Conservation (phyloP, 345 rosid genomes). For the Populus ilicifolia region DNA sequence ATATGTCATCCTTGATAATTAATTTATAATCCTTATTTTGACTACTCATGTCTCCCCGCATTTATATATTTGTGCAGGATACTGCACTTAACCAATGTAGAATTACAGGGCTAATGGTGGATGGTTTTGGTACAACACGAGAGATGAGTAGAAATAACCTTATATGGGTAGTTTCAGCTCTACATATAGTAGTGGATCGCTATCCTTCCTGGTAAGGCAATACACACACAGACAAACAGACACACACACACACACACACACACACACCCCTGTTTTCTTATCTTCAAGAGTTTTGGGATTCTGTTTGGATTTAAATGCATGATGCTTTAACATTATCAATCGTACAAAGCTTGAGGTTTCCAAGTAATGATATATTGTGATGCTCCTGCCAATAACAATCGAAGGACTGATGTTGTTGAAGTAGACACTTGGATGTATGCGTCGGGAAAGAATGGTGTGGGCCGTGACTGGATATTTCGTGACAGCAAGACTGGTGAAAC, state of each 20-base stretch:
- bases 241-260: too few relatives aligned
- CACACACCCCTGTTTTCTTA: too few relatives aligned
- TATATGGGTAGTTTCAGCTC: conserved; percentile 19
- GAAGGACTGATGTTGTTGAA: conserved; percentile 24
- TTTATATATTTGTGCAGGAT: conserved; percentile 17
- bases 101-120: conserved; percentile 3
- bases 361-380: too few relatives aligned
- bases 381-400: neutral
- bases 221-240: too few relatives aligned
- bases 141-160: conserved; percentile 25
- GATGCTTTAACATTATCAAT: too few relatives aligned
- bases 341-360: too few relatives aligned
- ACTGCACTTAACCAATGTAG: conserved; percentile 22
- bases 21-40: too few relatives aligned
- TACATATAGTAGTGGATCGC: conserved; percentile 9
- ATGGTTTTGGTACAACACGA: conserved; percentile 29
- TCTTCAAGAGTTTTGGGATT: too few relatives aligned
- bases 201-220: conserved; percentile 30
- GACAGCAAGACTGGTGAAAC: conserved; percentile 16
- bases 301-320: too few relatives aligned
- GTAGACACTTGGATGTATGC: conserved; percentile 19
- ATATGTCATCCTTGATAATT: too few relatives aligned
- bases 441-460: conserved; percentile 16
- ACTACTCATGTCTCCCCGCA: too few relatives aligned
- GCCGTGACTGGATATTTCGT: conserved; percentile 16